Conservation (phyloP, 2,329 filamentous ascomycete genomes). For the Trichoderma sp. region DNA sequence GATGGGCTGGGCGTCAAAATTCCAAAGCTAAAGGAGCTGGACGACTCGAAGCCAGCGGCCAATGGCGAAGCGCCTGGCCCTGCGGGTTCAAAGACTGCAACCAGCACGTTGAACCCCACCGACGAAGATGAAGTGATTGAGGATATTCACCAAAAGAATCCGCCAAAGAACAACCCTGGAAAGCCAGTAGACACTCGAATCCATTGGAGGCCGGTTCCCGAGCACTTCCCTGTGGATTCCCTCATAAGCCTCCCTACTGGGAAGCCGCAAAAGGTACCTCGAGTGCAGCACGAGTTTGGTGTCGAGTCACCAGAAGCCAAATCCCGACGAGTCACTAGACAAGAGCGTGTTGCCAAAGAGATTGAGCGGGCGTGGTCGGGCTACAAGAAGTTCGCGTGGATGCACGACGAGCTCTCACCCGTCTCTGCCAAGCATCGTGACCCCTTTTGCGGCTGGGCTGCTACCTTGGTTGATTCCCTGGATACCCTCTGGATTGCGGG, state of each 20-base stretch:
- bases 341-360: constrained; percentile 68
- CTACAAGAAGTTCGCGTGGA: constrained; percentile 78
- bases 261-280: constrained; percentile 68
- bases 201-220: constrained; percentile 73
- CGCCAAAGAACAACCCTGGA: constrained; percentile 27
- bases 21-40: constrained; percentile 18
- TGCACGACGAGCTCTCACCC: constrained; percentile 83
- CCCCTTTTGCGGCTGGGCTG: constrained; percentile 90
- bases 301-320: constrained; percentile 62
- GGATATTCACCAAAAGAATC: constrained; percentile 32
- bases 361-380: constrained; percentile 79
- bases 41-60: constrained; percentile 14
- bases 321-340: constrained; percentile 63
- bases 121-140: background rate
- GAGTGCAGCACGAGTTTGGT: constrained; percentile 74
- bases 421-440: constrained; percentile 68
- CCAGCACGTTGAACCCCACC: background rate
- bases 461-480: constrained; percentile 78
- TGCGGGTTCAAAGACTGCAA: background rate
- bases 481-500: constrained; percentile 90
- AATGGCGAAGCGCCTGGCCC: background rate
- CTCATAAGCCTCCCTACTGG: constrained; percentile 76
- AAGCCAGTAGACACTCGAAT: constrained; percentile 34
- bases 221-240: constrained; percentile 78
- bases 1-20: constrained; percentile 16